Conservation (phyloP, 2,329 filamentous ascomycete genomes). For the Botryotinia narcissicola region DNA sequence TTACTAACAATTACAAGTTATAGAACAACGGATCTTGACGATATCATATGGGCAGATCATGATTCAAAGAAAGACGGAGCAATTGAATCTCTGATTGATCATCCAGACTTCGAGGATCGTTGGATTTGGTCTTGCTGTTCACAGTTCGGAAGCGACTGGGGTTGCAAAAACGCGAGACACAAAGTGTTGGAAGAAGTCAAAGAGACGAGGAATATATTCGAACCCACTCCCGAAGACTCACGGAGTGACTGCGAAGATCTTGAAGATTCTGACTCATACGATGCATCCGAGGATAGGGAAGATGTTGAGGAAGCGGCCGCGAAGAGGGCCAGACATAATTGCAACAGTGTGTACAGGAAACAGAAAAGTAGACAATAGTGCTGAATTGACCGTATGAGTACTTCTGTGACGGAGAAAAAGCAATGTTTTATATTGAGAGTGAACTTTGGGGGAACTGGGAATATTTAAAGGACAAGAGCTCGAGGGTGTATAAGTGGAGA, state of each 20-base stretch:
- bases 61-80: background rate
- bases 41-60: background rate
- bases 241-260: background rate
- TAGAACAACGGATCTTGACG: background rate
- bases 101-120: background rate
- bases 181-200: background rate
- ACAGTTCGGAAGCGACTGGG: constrained; percentile 5
- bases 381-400: too few species aligned
- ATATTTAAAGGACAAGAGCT: background rate
- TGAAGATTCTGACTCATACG: background rate
- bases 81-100: background rate
- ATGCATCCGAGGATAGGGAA: background rate
- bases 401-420: background rate
- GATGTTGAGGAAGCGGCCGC: background rate
- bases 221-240: background rate
- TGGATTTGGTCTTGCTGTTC: constrained; percentile 7
- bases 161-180: background rate
- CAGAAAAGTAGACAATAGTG: too few species aligned
- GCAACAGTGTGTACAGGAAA: background rate
- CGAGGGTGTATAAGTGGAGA: background rate
- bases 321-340: background rate
- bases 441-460: background rate
- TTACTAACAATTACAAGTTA: background rate
- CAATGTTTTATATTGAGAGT: background rate
- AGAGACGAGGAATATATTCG: background rate